These are phyloP conservation scores for Claviceps africana DNA, from an alignment of 2,329 filamentous ascomycete genomes.

Conservation along the genomic window DNA sequence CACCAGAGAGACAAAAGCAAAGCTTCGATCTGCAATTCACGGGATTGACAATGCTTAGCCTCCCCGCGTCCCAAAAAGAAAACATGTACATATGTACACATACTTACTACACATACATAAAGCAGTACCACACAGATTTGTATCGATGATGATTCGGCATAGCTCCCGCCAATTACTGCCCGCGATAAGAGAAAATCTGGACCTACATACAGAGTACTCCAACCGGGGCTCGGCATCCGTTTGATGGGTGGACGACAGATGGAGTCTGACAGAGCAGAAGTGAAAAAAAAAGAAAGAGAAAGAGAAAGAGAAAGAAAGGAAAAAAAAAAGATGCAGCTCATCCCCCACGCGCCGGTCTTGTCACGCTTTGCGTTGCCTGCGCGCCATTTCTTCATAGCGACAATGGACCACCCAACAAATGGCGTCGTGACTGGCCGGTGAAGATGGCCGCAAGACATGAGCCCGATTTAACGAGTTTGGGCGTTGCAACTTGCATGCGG, in stretches of 20 bases:
- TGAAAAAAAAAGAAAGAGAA: too few species aligned
- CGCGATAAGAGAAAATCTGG: not conserved
- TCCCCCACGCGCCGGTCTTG: not conserved
- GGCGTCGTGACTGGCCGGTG: not conserved
- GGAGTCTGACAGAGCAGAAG: too few species aligned
- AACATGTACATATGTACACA: too few species aligned
- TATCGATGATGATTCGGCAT: not conserved
- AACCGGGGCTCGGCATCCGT: not conserved
- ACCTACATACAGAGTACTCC: not conserved
- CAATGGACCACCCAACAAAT: not conserved
- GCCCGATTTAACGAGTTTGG: not conserved
- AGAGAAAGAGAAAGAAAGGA: too few species aligned
- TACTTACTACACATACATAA: too few species aligned
- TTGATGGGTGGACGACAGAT: not conserved
- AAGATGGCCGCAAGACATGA: not conserved
- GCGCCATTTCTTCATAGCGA: not conserved
- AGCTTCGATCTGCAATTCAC: not conserved
- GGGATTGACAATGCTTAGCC: not conserved
- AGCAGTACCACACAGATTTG: too few species aligned
- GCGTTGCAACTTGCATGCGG: not conserved
- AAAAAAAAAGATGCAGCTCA: too few species aligned
- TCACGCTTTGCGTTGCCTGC: not conserved
- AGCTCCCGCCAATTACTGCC: constrained; percentile 1
- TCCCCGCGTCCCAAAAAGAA: too few species aligned
- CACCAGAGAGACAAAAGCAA: not conserved